phyloP scores from a whole-genome alignment of 768 basidiomycete genomes.

The Boletellus ananiceps region DNA sequence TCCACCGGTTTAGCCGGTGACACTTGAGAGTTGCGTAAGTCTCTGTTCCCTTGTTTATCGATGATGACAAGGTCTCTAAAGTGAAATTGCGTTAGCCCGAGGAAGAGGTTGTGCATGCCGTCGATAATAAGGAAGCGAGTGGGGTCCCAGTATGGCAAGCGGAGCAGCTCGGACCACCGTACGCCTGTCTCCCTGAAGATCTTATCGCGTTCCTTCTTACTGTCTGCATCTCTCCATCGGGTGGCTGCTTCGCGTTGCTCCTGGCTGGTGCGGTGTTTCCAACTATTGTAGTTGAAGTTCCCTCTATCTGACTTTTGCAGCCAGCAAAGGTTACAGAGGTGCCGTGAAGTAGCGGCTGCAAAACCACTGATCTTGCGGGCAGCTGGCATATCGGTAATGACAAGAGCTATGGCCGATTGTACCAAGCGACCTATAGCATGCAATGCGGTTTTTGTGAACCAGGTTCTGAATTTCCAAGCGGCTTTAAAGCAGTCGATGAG shows the following conservation, averaged over 20 bases:
- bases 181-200: constrained; percentile 21
- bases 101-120: constrained; percentile 36
- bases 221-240: constrained; percentile 13
- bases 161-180: constrained; percentile 27
- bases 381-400: not conserved
- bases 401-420: not conserved
- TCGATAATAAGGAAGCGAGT: constrained; percentile 32
- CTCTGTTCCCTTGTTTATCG: too few species aligned
- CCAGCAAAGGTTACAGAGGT: too few species aligned
- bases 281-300: constrained; percentile 26
- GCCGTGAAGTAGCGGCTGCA: too few species aligned
- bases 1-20: too few species aligned
- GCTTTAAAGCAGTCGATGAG: not conserved
- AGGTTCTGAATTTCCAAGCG: too few species aligned
- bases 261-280: constrained; percentile 9
- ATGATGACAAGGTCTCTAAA: constrained; percentile 9
- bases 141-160: too few species aligned
- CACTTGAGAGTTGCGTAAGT: too few species aligned
- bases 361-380: constrained; percentile 1
- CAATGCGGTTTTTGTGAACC: not conserved
- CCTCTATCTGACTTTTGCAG: constrained; percentile 11
- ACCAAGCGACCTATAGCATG: not conserved
- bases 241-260: constrained; percentile 18
- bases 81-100: constrained; percentile 12
- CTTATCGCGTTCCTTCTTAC: constrained; percentile 4